Evolutionary conservation across 164 flowering plant genomes (phyloP), one percentile per base, ranked within the genome.

Genomic region (Brasenia schreberi): DNA sequence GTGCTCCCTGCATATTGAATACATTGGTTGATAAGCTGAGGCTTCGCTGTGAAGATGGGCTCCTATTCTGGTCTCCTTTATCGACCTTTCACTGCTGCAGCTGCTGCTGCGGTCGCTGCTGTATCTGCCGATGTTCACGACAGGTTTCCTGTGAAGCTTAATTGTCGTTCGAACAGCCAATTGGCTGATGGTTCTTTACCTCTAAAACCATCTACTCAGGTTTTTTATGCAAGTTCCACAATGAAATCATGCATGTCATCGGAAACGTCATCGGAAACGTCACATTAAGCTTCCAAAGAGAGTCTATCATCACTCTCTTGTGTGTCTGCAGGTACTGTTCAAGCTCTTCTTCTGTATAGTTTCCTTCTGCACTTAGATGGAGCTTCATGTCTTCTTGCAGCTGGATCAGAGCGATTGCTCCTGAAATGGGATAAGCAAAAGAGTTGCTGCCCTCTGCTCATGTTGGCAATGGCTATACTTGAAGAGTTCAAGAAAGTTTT

Each of bases 231-330:
- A 10, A 14, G 69, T 61, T 6, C 61, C 49, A 80, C 77, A 62
- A 70, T 68, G 44, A 75, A 74, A 52, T 75, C 89, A 39, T 86
- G 85, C 87, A 83, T 76, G 43, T 79, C 89, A 59, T 67, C 63
- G 5, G 67, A 81, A 17, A 83, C 84, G n/a, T 76, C 70, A 68
- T 75, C 87, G 39, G 83, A 77, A 75, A n/a, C n/a, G n/a, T 23
- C 2, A 94, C 99, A 77, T 94, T 94, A 65, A 94, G 96, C 78
- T 94, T 94, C 99, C 99, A 94, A 6, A 94, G 76, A 19, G 99
- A 94, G 81, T 94, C 96, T 69, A 82, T 87, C 96, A 94, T 88
- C 76, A 85, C 43, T 69, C 91, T 85, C 69, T 89, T 91, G 82
- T 94, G 87, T 18, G 96, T 77, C 67, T 81, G 83, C 86, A 94